Evolutionary conservation across 148 eudicot genomes (phyloP).

Genomic region (Gaultheria prostrata): DNA sequence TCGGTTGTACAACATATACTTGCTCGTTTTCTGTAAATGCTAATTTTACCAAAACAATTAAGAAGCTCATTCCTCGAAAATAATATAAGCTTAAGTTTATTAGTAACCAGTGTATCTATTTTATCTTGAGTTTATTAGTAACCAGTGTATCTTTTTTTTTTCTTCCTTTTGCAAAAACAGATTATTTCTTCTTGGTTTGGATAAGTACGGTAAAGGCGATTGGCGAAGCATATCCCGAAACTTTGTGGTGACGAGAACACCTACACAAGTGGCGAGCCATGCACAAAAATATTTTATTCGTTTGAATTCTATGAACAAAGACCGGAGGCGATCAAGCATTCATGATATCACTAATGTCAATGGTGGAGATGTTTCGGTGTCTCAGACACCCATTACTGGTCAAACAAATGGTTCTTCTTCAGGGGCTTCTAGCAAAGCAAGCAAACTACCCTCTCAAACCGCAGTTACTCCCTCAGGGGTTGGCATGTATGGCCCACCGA

Average conservation of each 20-base stretch:
- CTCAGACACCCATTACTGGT: slow-evolving; percentile 55
- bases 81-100: background rate
- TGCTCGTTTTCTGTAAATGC: background rate
- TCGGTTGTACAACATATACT: background rate
- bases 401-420: slow-evolving; percentile 40
- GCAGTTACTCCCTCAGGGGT: slow-evolving; percentile 29
- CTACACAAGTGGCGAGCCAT: slow-evolving; percentile 64
- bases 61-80: background rate
- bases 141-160: background rate
- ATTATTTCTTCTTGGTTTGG: slow-evolving; percentile 58
- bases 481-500: slow-evolving; percentile 47
- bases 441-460: slow-evolving; percentile 39
- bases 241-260: slow-evolving; percentile 65
- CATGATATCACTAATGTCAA: slow-evolving; percentile 58
- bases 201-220: slow-evolving; percentile 61
- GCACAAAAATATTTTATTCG: slow-evolving; percentile 59
- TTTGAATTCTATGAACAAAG: slow-evolving; percentile 61
- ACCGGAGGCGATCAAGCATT: slow-evolving; percentile 59
- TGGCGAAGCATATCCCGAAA: slow-evolving; percentile 73
- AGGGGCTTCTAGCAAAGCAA: slow-evolving; percentile 38
- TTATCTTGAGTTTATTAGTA: background rate
- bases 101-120: background rate
- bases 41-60: background rate
- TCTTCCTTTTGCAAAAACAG: slow-evolving; percentile 13
- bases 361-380: slow-evolving; percentile 31